Evolutionary conservation across 495 filamentous ascomycete genomes (phyloP), one percentile per base, ranked within the genome.

Genomic region (Recurvomyces mirabilis): DNA sequence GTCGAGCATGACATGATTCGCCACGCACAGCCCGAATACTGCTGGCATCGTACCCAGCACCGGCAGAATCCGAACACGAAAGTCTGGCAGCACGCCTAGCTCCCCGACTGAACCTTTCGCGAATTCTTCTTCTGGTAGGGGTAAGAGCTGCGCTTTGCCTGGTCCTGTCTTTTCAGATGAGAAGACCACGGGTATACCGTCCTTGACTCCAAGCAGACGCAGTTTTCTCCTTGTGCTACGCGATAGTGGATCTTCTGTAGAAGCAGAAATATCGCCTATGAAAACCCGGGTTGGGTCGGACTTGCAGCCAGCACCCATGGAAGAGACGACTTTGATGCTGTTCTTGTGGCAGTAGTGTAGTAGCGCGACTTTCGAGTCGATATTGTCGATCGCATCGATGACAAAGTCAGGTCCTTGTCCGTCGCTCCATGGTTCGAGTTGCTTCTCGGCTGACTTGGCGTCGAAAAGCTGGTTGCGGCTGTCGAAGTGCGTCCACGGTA

Each of bases 251-350:
- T 99, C 91, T 51, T 96, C 91, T 0, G 79, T 82, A 52, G 82
- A 91, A 3, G 77, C 71, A 2, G 84, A 87, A 49, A 99, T 95
- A 56, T 99, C 91, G 15, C 86, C 87, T 17, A 96, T 81, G 54
- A 82, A 79, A 41, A 98, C 74, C n/a, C 80, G 72, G 1, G 89
- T 94, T 2, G 93, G 93, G 56, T 99, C 91, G 11, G 84, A 88
- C 67, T 99, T 99, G 62, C 89, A 96, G 1, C 88, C 91, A 1
- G 91, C 91, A 1, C 91, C 91, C 91, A 96, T 99, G 5, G 87
- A 87, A 9, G 85, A 87, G 44, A 99, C 83, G 4, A 98, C 83
- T 0, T 73, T 80, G 15, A 96, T 65, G 0, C 68, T 68, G 48
- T 83, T 72, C 43, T 78, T 68, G 48, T 85, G 68, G 62, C 91